phyloP scores from a whole-genome alignment of 2,329 filamentous ascomycete genomes.

The Talaromyces sp. region DNA sequence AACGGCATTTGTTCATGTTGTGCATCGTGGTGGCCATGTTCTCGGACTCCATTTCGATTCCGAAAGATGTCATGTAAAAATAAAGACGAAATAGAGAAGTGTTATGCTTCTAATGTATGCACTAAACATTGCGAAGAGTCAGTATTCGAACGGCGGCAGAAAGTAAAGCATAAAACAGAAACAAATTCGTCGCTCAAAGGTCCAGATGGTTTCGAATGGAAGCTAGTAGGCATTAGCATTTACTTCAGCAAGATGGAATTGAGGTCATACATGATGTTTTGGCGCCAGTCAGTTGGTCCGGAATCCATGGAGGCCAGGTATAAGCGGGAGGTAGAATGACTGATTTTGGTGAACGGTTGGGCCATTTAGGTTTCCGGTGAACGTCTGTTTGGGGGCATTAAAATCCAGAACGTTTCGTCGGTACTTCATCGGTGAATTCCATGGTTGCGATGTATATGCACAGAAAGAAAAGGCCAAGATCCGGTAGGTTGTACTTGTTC shows the following conservation, averaged over 20 bases:
- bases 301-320: conserved; percentile 1
- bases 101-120: conserved; percentile 23
- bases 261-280: conserved; percentile 7
- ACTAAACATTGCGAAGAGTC: conserved; percentile 30
- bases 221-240: conserved; percentile 10
- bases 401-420: background rate
- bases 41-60: conserved; percentile 38
- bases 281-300: background rate
- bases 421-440: background rate
- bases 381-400: background rate
- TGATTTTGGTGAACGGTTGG: background rate
- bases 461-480: background rate
- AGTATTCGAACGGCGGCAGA: conserved; percentile 20
- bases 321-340: background rate
- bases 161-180: conserved; percentile 16
- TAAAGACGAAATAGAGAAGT: conserved; percentile 11
- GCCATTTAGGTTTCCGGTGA: background rate
- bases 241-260: background rate
- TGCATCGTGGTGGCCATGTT: conserved; percentile 37
- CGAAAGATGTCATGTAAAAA: conserved; percentile 38
- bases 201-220: background rate
- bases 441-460: background rate
- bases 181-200: conserved; percentile 19
- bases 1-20: conserved; percentile 35
- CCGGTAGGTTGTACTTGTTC: background rate